phyloP scores from a whole-genome alignment of 192 early-diverging fungal genomes.

The Cetraspora pellucida region DNA sequence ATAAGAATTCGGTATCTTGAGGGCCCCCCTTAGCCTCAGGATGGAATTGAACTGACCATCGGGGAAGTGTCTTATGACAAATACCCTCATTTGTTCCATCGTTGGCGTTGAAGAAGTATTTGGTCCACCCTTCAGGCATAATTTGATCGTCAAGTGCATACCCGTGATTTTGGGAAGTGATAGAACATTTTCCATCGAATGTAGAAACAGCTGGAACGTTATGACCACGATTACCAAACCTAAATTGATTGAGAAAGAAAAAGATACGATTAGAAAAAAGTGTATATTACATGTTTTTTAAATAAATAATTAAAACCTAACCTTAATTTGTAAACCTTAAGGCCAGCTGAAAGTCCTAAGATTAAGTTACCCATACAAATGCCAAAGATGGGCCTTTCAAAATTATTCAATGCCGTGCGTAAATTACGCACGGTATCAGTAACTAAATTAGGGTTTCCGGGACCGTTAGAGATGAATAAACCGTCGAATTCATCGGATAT shows the following conservation, averaged over 20 bases:
- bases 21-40: conserved; percentile 95
- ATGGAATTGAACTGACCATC: conserved; percentile 91
- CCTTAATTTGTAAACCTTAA: conserved; percentile 83
- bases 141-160: conserved; percentile 74
- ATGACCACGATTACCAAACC: conserved; percentile 90
- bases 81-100: conserved; percentile 96
- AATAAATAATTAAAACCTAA: no score
- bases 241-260: no score
- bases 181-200: conserved; percentile 76
- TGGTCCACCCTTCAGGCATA: conserved; percentile 73
- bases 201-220: conserved; percentile 91
- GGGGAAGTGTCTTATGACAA: conserved; percentile 70
- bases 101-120: conserved; percentile 93
- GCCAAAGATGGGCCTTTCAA: conserved; percentile 87
- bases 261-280: no score
- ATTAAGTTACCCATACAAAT: conserved; percentile 98
- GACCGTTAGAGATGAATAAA: conserved; percentile 91
- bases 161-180: conserved; percentile 97
- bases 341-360: conserved; percentile 88
- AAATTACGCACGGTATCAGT: conserved; percentile 72
- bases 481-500: conserved; percentile 76
- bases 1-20: conserved; percentile 88
- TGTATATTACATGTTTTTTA: no score
- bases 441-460: conserved; percentile 77
- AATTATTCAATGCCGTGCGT: conserved; percentile 60